Evolutionary conservation across 2,329 filamentous ascomycete genomes (phyloP), one percentile per base, ranked within the genome.

Genomic region (Lizonia empirigonia): DNA sequence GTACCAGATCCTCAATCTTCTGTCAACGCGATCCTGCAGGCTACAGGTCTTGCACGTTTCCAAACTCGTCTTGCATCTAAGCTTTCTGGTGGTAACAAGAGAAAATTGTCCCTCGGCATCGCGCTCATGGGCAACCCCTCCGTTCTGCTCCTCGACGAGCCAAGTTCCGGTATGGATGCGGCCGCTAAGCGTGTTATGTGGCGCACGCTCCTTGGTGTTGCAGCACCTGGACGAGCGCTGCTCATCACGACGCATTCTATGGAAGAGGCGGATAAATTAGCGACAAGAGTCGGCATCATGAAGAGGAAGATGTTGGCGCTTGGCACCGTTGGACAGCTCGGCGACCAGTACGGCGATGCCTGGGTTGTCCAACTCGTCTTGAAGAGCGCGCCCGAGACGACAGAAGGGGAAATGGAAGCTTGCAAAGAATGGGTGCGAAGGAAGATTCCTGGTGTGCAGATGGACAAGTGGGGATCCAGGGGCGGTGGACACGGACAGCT

Each of bases 121-220:
- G 92, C 93, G 0, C 77, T 97, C 1, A 96, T 96, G 82, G 93
- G 92, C 4, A 96, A 97, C 63, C 92, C 92, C 0, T 85, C 86
- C 0, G 91, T 96, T 0, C 78, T 97, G 1, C 80, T 97, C 0
- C 85, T 97, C 2, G 93, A 97, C 65, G 93, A 97, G 69, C 93
- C 93, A 0, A 89, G 85, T 0, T 91, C 87, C 0, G 91, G 92
- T 0, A 89, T 97, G 77, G 93, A 97, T 63, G 91, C 92, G 0
- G 91, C 90, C 0, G 88, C 90, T 0, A 97, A 97, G 73, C 84
- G 93, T 33, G 83, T 95, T 59, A 96, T 97, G 89, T 97, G 93
- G 93, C 85, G 85, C 49, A 96, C 91, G 0, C 79, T 97, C 1
- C 83, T 84, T 3, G 82, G 85, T 1, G 86, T 92, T 3, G 86